A percentile compares a stretch with the other conserved stretches of the same genome.
phyloP scores from a whole-genome alignment of 768 basidiomycete species.

The Macrolepiota dolichaula region DNA sequence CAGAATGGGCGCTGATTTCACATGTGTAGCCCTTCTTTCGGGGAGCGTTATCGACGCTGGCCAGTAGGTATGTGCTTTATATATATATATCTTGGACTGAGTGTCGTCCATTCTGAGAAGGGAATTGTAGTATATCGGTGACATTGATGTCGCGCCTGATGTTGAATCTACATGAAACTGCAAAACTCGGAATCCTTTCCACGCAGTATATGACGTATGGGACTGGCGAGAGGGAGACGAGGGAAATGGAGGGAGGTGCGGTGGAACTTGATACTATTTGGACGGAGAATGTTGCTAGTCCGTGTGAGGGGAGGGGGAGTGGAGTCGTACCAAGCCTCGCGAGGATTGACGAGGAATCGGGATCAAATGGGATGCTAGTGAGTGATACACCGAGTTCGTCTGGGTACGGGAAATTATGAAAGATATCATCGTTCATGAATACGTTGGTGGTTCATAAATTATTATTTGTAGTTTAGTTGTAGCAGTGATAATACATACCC shows the following conservation, averaged over 20 bases:
- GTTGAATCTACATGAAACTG: constrained; percentile 48
- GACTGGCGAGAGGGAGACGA: not conserved
- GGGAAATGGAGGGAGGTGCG: not conserved
- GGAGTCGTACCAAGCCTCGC: not conserved
- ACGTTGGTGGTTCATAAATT: too few species aligned
- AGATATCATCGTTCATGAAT: too few species aligned
- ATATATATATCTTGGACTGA: not conserved
- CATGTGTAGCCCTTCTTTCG: constrained; percentile 35
- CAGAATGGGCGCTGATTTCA: too few species aligned
- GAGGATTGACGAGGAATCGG: constrained; percentile 5
- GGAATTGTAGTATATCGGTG: constrained; percentile 37
- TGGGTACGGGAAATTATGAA: not conserved
- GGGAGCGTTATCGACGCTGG: constrained; percentile 47
- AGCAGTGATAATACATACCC: too few species aligned
- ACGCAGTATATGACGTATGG: constrained; percentile 15
- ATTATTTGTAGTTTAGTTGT: too few species aligned
- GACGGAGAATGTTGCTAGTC: constrained; percentile 4
- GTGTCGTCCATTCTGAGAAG: not conserved
- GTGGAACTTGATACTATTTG: constrained; percentile 27
- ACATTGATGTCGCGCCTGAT: constrained; percentile 54
- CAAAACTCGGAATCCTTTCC: constrained; percentile 30
- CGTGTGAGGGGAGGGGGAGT: not conserved
- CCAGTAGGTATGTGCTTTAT: constrained; percentile 37
- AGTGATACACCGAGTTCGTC: not conserved
- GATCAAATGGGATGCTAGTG: not conserved